Percentiles rank a stretch among this genome's conserved stretches.
Evolutionary conservation across 2,329 filamentous ascomycete genomes (phyloP).

Genomic region (Aspergillus ruber): DNA sequence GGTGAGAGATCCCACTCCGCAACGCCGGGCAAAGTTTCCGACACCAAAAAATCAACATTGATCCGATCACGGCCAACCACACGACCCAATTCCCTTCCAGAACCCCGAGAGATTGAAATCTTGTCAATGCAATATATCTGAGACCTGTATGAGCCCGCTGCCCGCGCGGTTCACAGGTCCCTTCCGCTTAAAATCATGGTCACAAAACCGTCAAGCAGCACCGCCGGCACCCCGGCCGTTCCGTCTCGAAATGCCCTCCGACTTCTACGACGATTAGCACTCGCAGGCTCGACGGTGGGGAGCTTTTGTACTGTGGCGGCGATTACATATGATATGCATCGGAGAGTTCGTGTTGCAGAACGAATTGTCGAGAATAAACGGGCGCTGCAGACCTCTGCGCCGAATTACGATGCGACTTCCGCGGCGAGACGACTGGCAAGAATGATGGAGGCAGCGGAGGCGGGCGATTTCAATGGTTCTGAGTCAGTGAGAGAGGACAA

Average conservation of each 20-base stretch:
- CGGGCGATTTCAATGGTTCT: constrained; percentile 36
- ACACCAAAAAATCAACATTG: not conserved
- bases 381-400: constrained; percentile 34
- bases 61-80: not conserved
- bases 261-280: constrained; percentile 29
- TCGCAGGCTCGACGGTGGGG: constrained; percentile 33
- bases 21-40: not conserved
- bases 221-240: constrained; percentile 24
- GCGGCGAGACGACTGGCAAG: constrained; percentile 30
- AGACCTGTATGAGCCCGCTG: constrained; percentile 14
- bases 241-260: constrained; percentile 41
- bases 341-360: constrained; percentile 35
- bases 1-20: not conserved
- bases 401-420: constrained; percentile 36
- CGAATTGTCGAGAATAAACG: constrained; percentile 40
- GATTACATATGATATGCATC: constrained; percentile 38
- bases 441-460: constrained; percentile 41
- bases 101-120: not conserved
- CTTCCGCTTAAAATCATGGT: constrained; percentile 23
- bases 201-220: constrained; percentile 21
- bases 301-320: constrained; percentile 36
- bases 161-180: constrained; percentile 16
- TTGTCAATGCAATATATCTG: constrained; percentile 10
- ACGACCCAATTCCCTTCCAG: not conserved
- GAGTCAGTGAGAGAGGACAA: constrained; percentile 29